These are phyloP conservation scores for Axilococcus clingmanii DNA, from an alignment of 139 green algal genomes.

Conservation along the genomic window DNA sequence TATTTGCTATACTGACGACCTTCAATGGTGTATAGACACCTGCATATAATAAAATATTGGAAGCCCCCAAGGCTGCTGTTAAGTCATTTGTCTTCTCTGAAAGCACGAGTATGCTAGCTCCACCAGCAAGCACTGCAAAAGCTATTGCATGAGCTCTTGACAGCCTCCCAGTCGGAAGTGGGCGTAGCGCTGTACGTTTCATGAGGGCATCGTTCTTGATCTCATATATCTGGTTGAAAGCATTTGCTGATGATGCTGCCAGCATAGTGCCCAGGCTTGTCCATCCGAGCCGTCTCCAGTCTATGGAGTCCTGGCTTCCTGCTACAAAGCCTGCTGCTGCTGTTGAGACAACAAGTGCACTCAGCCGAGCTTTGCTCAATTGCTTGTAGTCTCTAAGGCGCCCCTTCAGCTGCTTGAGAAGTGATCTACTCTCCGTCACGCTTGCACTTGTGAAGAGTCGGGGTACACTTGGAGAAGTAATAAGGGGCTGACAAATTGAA, in stretches of 20 bases:
- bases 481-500: too few species aligned
- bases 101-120: constrained; percentile 58
- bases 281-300: constrained; percentile 64
- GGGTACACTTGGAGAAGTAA: too few species aligned
- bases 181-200: constrained; percentile 76
- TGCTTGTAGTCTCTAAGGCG: constrained; percentile 73
- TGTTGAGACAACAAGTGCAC: constrained; percentile 81
- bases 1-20: constrained; percentile 74
- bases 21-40: constrained; percentile 96
- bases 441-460: too few species aligned
- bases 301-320: constrained; percentile 54
- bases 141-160: constrained; percentile 49
- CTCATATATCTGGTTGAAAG: constrained; percentile 94
- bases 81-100: constrained; percentile 65
- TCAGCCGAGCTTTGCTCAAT: constrained; percentile 80
- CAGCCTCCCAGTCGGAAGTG: constrained; percentile 81
- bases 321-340: constrained; percentile 74
- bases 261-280: constrained; percentile 82
- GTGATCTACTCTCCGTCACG: too few species aligned
- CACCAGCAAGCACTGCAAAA: constrained; percentile 69
- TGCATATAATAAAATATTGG: constrained; percentile 94
- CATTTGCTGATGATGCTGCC: constrained; percentile 81
- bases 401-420: too few species aligned
- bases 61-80: constrained; percentile 74
- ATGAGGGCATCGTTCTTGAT: constrained; percentile 70